phyloP scores from a whole-genome alignment of 768 basidiomycete genomes.

The Punctularia strigosozonata region DNA sequence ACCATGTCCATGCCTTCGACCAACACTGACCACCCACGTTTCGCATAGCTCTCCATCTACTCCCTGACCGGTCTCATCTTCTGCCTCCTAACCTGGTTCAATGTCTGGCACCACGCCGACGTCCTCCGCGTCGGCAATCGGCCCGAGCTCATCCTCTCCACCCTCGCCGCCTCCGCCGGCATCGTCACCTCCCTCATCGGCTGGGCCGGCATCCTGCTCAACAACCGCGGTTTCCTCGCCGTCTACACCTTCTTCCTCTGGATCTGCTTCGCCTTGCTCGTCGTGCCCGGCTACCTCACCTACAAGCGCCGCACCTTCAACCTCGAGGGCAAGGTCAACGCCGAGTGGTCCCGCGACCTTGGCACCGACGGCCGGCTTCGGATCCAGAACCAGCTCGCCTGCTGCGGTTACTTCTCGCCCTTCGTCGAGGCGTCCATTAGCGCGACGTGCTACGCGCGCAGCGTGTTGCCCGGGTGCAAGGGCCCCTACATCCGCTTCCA shows the following conservation, averaged over 20 bases:
- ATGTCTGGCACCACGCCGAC: slow-evolving; percentile 58
- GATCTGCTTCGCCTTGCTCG: slow-evolving; percentile 59
- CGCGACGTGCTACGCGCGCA: slow-evolving; percentile 65
- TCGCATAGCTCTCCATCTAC: slow-evolving; percentile 41
- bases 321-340: slow-evolving; percentile 71
- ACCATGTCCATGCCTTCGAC: too few relatives aligned
- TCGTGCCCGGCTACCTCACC: slow-evolving; percentile 67
- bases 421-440: slow-evolving; percentile 71
- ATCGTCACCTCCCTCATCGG: slow-evolving; percentile 60
- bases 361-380: slow-evolving; percentile 48
- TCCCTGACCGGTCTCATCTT: slow-evolving; percentile 50
- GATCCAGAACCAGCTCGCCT: slow-evolving; percentile 64
- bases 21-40: slow-evolving; percentile 4
- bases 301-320: slow-evolving; percentile 70
- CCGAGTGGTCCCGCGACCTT: slow-evolving; percentile 59
- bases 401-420: slow-evolving; percentile 74
- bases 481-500: slow-evolving; percentile 47
- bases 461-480: slow-evolving; percentile 67
- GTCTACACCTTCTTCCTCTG: slow-evolving; percentile 62
- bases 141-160: slow-evolving; percentile 59
- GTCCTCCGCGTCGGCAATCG: slow-evolving; percentile 62
- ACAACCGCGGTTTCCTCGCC: slow-evolving; percentile 75
- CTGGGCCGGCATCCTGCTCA: slow-evolving; percentile 71
- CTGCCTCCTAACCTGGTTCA: slow-evolving; percentile 67
- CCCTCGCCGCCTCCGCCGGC: slow-evolving; percentile 46